These are phyloP conservation scores for Flueggea neowawraea DNA, from an alignment of 441 rosid genomes.

Conservation along the genomic window DNA sequence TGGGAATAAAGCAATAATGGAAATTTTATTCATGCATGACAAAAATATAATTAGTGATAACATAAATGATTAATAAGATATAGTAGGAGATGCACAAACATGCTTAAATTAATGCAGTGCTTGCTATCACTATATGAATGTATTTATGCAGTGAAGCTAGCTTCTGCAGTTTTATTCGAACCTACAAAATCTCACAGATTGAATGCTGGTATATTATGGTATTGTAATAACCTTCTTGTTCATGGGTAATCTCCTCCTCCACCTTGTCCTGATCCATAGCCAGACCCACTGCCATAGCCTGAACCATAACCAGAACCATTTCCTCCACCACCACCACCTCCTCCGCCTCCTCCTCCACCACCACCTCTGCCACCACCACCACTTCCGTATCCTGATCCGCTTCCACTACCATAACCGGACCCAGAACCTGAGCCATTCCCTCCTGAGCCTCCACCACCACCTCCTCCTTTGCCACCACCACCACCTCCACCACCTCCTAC, in stretches of 20 bases:
- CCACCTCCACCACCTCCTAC: constrained; percentile 21
- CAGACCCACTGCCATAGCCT: constrained; percentile 29
- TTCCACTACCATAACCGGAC: constrained; percentile 29
- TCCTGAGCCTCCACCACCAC: constrained; percentile 30
- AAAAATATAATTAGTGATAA: background rate
- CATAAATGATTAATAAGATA: background rate
- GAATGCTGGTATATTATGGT: background rate
- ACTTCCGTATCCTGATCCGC: constrained; percentile 31
- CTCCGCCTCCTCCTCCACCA: constrained; percentile 31
- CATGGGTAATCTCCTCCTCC: constrained; percentile 13
- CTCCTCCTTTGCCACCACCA: constrained; percentile 26
- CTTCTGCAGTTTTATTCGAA: background rate
- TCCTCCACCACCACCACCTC: constrained; percentile 29
- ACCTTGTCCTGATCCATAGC: constrained; percentile 27
- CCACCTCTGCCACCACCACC: constrained; percentile 31
- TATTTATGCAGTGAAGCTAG: background rate
- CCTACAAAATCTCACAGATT: background rate
- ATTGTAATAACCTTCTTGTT: background rate
- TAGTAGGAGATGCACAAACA: background rate
- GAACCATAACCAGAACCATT: constrained; percentile 32
- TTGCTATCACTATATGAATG: background rate
- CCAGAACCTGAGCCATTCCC: constrained; percentile 48
- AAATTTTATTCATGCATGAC: background rate
- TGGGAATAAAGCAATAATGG: background rate
- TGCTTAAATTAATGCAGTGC: background rate